Evolutionary conservation across 2,329 filamentous ascomycete species (phyloP).

Genomic region (Sarocladium oryzae): DNA sequence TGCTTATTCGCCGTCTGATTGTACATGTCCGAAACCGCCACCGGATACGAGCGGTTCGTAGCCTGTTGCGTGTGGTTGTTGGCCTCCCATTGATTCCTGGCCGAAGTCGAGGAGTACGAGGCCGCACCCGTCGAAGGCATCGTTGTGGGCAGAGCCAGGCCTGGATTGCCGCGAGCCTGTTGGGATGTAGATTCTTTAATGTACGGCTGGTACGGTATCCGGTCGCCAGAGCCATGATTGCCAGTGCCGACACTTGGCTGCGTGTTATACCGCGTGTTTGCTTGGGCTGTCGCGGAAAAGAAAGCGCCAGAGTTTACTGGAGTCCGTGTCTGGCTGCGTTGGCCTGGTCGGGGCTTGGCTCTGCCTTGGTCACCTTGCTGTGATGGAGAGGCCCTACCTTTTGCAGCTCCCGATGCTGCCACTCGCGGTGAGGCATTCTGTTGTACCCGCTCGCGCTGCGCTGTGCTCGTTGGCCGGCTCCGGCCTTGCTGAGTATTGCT

Average conservation of each 20-base stretch:
- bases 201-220: slow-evolving; percentile 3
- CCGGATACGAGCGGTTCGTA: not conserved
- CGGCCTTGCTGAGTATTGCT: not conserved
- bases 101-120: not conserved
- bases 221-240: not conserved
- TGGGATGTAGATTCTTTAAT: not conserved
- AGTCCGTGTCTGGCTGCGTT: not conserved
- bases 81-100: not conserved
- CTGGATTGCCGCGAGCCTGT: not conserved
- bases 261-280: not conserved
- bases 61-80: not conserved
- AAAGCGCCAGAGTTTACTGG: not conserved
- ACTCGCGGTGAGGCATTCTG: slow-evolving; percentile 1
- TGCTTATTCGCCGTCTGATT: not conserved
- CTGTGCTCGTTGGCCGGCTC: not conserved
- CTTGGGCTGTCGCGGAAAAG: no score
- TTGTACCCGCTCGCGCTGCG: not conserved
- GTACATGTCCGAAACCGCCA: not conserved
- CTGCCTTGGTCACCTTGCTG: not conserved
- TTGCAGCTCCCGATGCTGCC: not conserved
- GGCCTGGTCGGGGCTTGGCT: not conserved
- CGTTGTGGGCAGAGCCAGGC: not conserved
- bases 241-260: not conserved
- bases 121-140: not conserved
- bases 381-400: not conserved